A percentile compares a stretch with the other conserved stretches of the same genome.
Evolutionary conservation across 306 rosid genomes (phyloP).

Genomic region (Hylodesmum podocarpum): DNA sequence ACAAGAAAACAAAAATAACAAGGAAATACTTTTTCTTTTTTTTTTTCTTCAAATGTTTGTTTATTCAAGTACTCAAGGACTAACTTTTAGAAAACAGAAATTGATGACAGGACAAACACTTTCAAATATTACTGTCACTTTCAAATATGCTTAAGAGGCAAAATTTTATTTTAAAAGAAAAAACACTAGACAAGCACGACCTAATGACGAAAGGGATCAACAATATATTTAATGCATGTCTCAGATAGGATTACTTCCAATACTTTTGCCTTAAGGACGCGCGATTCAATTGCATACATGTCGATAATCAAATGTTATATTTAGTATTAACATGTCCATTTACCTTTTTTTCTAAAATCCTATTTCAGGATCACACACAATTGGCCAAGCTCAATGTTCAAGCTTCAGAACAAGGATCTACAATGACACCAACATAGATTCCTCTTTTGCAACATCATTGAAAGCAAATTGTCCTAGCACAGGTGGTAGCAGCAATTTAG

Average conservation of each 20-base stretch:
- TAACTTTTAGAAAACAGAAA: not conserved
- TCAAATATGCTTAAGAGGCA: too few relatives aligned
- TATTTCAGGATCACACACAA: slow-evolving; percentile 61
- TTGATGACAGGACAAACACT: not conserved
- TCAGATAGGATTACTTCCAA: too few relatives aligned
- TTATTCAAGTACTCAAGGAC: not conserved
- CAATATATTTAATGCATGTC: too few relatives aligned
- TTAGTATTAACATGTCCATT: not conserved
- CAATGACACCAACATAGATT: slow-evolving; percentile 61
- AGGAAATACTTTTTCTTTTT: not conserved
- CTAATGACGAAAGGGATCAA: too few relatives aligned
- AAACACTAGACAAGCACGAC: too few relatives aligned
- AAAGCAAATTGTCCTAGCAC: slow-evolving; percentile 47
- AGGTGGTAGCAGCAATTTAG: slow-evolving; percentile 49
- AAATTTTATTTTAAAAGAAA: not conserved
- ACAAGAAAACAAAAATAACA: not conserved
- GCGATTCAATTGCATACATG: not conserved
- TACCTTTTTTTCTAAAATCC: not conserved
- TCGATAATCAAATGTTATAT: not conserved
- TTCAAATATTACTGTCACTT: not conserved
- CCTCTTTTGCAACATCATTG: slow-evolving; percentile 42
- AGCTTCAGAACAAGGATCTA: slow-evolving; percentile 50
- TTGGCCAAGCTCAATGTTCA: slow-evolving; percentile 52
- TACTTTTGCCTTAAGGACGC: too few relatives aligned
- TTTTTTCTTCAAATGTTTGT: not conserved